A percentile compares a stretch with the other conserved stretches of the same genome.
Conservation (phyloP, 768 basidiomycete species). For the Clavulina sp. region DNA sequence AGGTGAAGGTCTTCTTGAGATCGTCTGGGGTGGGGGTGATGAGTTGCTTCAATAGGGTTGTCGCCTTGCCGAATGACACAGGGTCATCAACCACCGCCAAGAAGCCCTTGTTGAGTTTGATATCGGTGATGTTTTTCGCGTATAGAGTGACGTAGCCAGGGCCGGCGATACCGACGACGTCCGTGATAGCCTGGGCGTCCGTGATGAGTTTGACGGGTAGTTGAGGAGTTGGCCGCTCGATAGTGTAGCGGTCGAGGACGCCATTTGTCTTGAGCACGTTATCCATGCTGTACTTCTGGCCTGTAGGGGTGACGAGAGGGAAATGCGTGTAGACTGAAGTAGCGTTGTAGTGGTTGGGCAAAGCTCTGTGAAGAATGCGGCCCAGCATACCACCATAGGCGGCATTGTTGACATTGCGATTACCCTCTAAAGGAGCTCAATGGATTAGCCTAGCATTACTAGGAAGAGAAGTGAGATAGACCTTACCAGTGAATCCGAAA, state of each 20-base stretch:
- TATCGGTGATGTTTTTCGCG: neutral
- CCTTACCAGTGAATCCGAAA: constrained; percentile 63
- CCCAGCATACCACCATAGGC: constrained; percentile 37
- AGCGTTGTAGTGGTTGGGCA: constrained; percentile 49
- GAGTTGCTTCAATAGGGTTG: constrained; percentile 7
- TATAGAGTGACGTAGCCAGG: neutral
- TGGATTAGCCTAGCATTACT: neutral
- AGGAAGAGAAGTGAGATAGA: too few relatives aligned
- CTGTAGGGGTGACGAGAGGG: constrained; percentile 65
- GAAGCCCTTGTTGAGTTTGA: neutral
- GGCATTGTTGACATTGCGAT: constrained; percentile 49
- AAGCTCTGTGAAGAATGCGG: constrained; percentile 45
- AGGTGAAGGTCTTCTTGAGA: neutral
- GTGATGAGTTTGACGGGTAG: constrained; percentile 14
- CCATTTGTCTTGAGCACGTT: constrained; percentile 38
- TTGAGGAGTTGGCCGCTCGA: constrained; percentile 29
- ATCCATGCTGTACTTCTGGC: constrained; percentile 30
- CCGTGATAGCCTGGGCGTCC: constrained; percentile 16
- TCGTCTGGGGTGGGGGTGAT: constrained; percentile 10
- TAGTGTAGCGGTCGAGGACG: constrained; percentile 35
- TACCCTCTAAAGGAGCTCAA: too few relatives aligned
- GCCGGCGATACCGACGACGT: neutral
- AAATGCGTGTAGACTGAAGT: constrained; percentile 72
- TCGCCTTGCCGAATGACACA: neutral
- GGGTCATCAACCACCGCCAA: neutral